Base-by-base conservation (phyloP, 805 yeast genomes). In the Nadsonia fulvescens region DNA sequence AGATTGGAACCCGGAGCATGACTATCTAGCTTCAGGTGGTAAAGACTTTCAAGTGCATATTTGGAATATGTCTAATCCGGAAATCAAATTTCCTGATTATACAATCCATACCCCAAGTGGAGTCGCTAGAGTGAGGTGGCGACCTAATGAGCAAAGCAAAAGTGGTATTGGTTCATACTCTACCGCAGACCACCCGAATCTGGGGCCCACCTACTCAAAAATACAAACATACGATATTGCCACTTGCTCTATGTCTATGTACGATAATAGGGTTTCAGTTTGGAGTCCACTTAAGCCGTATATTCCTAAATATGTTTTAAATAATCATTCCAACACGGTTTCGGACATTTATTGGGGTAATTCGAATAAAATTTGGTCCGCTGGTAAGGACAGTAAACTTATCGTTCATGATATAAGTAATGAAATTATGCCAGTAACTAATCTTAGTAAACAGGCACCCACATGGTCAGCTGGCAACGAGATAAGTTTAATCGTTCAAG, bases 21-120 rank as follows among this genome's bases (percentile, higher is more conserved):
- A 83, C 35, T 77, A 72, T 39, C 63, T 89, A 12, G 71, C 73
- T 4, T 78, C 93, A 12, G 95, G 95, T 9, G 98, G 98, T 5
- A 61, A 95, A 39, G 98, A 89, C 49, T 73, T 75, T 28, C 72
- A 70, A 37, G 57, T 76, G 18, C 79, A 76, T 33, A 68, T 76
- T 3, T 79, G 91, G 86, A 73, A 65, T 39, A 53, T 68, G 61
- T 43, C 47, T 7, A 37, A 52, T 1, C 25, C 25, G 18, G 61
- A 51, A 12, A 41, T 28, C 11, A 39, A 32, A 30, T 59, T 51
- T 3, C 93, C 95, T 0, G 86, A 78, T 17, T 63, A 64, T 36
- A 70, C 70, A 8, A 62, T 86, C 8, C 61, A 65, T 36, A 68
- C 91, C 1, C 70, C 89, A 6, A 74, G 74, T 9, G 77, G 93